Evolutionary conservation across 768 basidiomycete species (phyloP), one percentile per base, ranked within the genome.

Genomic region (Hericium rajendrae): DNA sequence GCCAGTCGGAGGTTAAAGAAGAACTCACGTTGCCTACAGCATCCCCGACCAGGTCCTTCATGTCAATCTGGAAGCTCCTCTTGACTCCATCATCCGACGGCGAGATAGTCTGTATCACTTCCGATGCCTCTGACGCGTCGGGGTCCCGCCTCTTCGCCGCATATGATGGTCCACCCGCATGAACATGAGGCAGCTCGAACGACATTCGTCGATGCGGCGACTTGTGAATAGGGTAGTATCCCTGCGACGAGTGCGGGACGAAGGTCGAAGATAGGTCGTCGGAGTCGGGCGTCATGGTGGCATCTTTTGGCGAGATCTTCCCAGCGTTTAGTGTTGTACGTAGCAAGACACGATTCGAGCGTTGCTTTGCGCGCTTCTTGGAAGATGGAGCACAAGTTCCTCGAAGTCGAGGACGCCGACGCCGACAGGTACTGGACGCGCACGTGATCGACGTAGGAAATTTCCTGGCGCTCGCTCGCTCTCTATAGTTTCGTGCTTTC

Each of bases 21-120:
- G 28, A 16, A 77, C 86, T 67, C 55, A 90, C 88, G 68, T 89
- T 91, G 9, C 89, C 88, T 2, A 91, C 87, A 24, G 88, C 88
- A 68, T 88, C 87, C 2, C 88, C 88, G 4, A 91, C 84, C 39
- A 90, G 72, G 37, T 74, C 78, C 65, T 88, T 87, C 83, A 91
- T 88, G 61, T 88, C 84, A 59, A 91, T 89, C 67, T 87, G 79
- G 58, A 88, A 68, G 58, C 77, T 82, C 53, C 76, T 72, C 53
- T 81, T 84, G 16, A 78, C 75, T 9, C 78, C 77, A 64, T 88
- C 83, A 58, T 87, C 84, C 4, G 67, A 68, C 6, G 69, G 67
- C 18, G 66, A 59, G 6, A 68, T 59, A 8, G 57, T 60, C 20
- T 66, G 61, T 4, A 59, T 53, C 16, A 54, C 43, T 28, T 59